Evolutionary conservation across 2,329 filamentous ascomycete genomes (phyloP), one percentile per base, ranked within the genome.

Genomic region (Ophiognomonia clavigignenti-juglandacearum): DNA sequence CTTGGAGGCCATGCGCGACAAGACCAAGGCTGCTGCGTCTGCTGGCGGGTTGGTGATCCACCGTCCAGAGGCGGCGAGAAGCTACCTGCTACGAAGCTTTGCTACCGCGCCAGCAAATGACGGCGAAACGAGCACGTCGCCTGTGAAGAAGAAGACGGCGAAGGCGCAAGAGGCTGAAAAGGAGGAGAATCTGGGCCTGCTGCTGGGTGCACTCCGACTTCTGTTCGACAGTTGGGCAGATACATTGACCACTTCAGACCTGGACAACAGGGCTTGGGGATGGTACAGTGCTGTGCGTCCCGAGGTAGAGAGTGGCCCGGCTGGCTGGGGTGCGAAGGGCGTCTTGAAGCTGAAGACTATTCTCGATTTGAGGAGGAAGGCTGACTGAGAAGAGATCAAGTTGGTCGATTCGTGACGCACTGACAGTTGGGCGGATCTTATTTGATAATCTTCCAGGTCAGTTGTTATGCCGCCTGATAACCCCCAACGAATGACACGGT

Each of bases 301-400:
- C 1, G 83, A 88, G 18, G 85, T 95, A 3, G 82, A 86, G 49
- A 67, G 74, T 47, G 90, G 89, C 0, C 78, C 80, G 39, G 78
- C 81, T 18, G 89, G 90, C 2, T 95, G 89, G 89, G 89, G 89
- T 23, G 86, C 85, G 11, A 93, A 92, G 64, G 88, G 86, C 2
- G 68, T 72, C 45, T 70, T 95, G 23, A 81, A 73, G 55, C 62
- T 95, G 29, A 68, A 69, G 13, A 80, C 81, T 54, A 87, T 95
- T 34, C 61, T 91, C 53, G 73, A 73, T 8, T 58, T 88, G 52
- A 72, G 77, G 48, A 69, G 75, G 43, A 70, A 60, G 27, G 27
- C 27, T 11, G 14, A 34, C 16, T 51, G 23, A 41, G 16, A 3
- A 23, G 40, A 14, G 10, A 14, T 14, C 11, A 7, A 14, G 29